A percentile compares a stretch with the other conserved stretches of the same genome.
Conservation (phyloP, 1,284 basidiomycete species). For the Mycena sp. region DNA sequence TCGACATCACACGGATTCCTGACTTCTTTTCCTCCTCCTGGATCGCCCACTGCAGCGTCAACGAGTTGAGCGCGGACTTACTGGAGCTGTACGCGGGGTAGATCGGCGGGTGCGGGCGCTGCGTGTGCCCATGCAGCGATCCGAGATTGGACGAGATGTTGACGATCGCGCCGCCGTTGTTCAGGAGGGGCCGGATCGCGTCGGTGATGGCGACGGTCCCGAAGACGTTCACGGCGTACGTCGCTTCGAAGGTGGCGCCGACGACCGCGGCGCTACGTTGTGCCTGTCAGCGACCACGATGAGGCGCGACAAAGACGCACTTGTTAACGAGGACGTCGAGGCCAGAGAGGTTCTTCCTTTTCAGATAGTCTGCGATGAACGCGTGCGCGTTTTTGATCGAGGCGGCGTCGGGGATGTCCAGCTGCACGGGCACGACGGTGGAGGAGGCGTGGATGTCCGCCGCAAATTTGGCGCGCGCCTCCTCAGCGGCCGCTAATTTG, state of each 20-base stretch:
- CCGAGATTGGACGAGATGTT: slow-evolving; percentile 27
- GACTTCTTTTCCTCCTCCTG: slow-evolving; percentile 28
- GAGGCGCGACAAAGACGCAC: background rate
- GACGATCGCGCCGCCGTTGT: slow-evolving; percentile 24
- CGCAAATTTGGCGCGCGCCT: background rate
- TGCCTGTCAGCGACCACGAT: too few relatives aligned
- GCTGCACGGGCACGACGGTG: slow-evolving; percentile 28
- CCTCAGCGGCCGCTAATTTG: slow-evolving; percentile 5
- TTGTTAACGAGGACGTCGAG: slow-evolving; percentile 12
- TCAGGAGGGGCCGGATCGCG: slow-evolving; percentile 24
- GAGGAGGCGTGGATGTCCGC: slow-evolving; percentile 25
- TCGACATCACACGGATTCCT: slow-evolving; percentile 27
- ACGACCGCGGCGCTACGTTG: slow-evolving; percentile 5
- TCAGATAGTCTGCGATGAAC: slow-evolving; percentile 18
- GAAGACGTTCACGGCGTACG: slow-evolving; percentile 20
- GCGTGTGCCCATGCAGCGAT: background rate
- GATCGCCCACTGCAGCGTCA: slow-evolving; percentile 26
- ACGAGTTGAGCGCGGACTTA: slow-evolving; percentile 27
- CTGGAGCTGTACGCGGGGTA: slow-evolving; percentile 21
- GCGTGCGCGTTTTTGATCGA: slow-evolving; percentile 17
- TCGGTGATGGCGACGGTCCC: slow-evolving; percentile 16
- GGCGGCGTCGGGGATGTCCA: slow-evolving; percentile 19
- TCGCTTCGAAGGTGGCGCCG: background rate
- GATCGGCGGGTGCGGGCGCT: background rate
- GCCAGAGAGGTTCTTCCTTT: background rate